phyloP scores from a whole-genome alignment of 202 grass and related monocot genomes.

The Panicum hallii region DNA sequence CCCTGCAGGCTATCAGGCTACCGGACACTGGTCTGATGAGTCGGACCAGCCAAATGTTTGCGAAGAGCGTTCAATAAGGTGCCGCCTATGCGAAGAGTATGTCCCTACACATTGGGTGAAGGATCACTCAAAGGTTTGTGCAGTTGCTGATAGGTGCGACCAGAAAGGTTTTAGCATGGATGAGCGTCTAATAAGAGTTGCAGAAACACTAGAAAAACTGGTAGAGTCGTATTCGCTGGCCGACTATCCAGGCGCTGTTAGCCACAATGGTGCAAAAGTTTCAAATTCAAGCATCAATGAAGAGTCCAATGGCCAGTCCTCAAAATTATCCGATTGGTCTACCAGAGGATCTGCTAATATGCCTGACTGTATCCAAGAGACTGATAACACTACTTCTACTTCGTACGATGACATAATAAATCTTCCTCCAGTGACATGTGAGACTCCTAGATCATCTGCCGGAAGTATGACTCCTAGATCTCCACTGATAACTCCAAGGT shows the following conservation, averaged over 20 bases:
- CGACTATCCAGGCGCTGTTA: slow-evolving; percentile 52
- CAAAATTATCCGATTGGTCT: slow-evolving; percentile 40
- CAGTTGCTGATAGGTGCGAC: slow-evolving; percentile 91
- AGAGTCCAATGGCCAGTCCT: slow-evolving; percentile 53
- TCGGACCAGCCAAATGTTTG: slow-evolving; percentile 76
- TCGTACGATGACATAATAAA: slow-evolving; percentile 87
- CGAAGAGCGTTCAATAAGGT: slow-evolving; percentile 98
- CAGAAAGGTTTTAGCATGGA: slow-evolving; percentile 89
- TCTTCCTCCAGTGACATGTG: slow-evolving; percentile 84
- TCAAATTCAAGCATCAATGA: slow-evolving; percentile 71
- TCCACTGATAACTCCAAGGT: slow-evolving; percentile 84
- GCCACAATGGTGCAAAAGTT: slow-evolving; percentile 66
- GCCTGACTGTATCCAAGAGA: slow-evolving; percentile 79
- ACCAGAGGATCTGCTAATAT: slow-evolving; percentile 76
- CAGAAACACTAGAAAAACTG: slow-evolving; percentile 84
- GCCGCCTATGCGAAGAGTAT: slow-evolving; percentile 99
- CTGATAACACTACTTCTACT: slow-evolving; percentile 57
- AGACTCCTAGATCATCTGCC: slow-evolving; percentile 91
- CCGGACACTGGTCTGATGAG: slow-evolving; percentile 73
- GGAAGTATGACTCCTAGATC: slow-evolving; percentile 95
- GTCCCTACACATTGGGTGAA: slow-evolving; percentile 87
- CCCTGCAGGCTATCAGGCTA: slow-evolving; percentile 80
- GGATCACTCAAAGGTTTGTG: slow-evolving; percentile 88
- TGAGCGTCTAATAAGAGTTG: slow-evolving; percentile 77
- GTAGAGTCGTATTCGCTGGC: slow-evolving; percentile 56